These are phyloP conservation scores for Candida orba DNA, from an alignment of 805 yeast species.

Conservation along the genomic window DNA sequence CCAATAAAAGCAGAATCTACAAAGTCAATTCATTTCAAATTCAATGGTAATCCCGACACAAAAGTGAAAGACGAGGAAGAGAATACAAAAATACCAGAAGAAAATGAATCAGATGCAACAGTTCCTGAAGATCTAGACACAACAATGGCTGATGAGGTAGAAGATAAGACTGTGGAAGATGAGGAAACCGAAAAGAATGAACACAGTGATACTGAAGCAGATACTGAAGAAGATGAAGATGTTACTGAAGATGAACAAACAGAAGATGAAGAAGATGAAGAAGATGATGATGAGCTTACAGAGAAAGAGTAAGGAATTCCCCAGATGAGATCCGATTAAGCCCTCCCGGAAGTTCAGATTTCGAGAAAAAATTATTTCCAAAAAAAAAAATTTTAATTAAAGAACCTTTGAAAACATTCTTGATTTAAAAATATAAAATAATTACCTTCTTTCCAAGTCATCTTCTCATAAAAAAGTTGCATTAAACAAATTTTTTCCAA, in stretches of 20 bases:
- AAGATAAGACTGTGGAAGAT: background rate
- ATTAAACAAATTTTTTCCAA: background rate
- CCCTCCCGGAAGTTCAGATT: constrained; percentile 1
- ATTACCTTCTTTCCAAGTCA: background rate
- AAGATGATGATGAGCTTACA: constrained; percentile 2
- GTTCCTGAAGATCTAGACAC: background rate
- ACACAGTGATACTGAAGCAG: constrained; percentile 4
- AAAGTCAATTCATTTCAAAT: constrained; percentile 9
- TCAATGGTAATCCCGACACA: background rate
- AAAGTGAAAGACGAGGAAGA: background rate
- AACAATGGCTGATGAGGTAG: background rate
- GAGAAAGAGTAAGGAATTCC: constrained; percentile 5
- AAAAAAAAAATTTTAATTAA: background rate
- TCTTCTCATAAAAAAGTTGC: background rate
- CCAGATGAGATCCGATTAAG: constrained; percentile 4
- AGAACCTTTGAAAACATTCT: background rate
- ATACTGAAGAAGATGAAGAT: constrained; percentile 4
- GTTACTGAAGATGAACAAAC: constrained; percentile 1
- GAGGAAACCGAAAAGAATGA: constrained; percentile 4
- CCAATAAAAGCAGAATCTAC: background rate
- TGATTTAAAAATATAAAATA: background rate
- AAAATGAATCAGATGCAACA: background rate
- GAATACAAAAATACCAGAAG: background rate
- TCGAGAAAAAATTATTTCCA: background rate
- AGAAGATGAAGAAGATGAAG: constrained; percentile 1